Conservation (phyloP, 768 basidiomycete species). For the Strobilomyces echinocephalus region DNA sequence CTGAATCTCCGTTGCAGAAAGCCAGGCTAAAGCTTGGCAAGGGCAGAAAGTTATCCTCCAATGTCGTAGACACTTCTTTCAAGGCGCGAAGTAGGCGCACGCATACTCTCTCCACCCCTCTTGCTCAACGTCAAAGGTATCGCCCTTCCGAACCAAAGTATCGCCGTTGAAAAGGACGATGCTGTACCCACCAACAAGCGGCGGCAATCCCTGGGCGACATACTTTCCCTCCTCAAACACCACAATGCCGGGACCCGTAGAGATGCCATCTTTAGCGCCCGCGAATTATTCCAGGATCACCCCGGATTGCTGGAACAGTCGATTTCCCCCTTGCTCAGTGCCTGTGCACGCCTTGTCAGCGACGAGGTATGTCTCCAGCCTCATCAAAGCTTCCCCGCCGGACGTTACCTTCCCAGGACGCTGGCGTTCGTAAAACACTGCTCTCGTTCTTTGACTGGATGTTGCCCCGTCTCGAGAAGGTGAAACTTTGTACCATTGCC, state of each 20-base stretch:
- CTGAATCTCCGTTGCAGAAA: constrained; percentile 54
- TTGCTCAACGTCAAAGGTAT: constrained; percentile 56
- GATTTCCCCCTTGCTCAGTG: constrained; percentile 52
- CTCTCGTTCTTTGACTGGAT: constrained; percentile 70
- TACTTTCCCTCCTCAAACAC: constrained; percentile 77
- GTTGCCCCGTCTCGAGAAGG: constrained; percentile 56
- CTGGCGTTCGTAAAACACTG: constrained; percentile 69
- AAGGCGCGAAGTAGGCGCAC: constrained; percentile 76
- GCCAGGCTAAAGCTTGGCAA: constrained; percentile 95
- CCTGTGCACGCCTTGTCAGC: constrained; percentile 64
- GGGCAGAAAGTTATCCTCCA: constrained; percentile 75
- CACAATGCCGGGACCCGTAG: constrained; percentile 73
- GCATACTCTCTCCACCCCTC: background rate
- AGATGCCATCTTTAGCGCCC: constrained; percentile 71
- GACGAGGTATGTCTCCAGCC: constrained; percentile 61
- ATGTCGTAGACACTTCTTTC: constrained; percentile 94
- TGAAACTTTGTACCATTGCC: constrained; percentile 26
- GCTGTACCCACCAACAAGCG: constrained; percentile 68
- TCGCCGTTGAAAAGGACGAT: constrained; percentile 51
- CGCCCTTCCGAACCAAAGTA: constrained; percentile 81
- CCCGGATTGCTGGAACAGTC: constrained; percentile 49
- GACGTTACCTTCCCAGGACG: constrained; percentile 50
- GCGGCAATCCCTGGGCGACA: constrained; percentile 70
- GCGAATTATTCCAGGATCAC: constrained; percentile 65
- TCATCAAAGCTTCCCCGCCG: background rate